These are phyloP conservation scores for Ophiognomonia clavigignenti-juglandacearum DNA, from an alignment of 2,329 filamentous ascomycete species.

Conservation along the genomic window DNA sequence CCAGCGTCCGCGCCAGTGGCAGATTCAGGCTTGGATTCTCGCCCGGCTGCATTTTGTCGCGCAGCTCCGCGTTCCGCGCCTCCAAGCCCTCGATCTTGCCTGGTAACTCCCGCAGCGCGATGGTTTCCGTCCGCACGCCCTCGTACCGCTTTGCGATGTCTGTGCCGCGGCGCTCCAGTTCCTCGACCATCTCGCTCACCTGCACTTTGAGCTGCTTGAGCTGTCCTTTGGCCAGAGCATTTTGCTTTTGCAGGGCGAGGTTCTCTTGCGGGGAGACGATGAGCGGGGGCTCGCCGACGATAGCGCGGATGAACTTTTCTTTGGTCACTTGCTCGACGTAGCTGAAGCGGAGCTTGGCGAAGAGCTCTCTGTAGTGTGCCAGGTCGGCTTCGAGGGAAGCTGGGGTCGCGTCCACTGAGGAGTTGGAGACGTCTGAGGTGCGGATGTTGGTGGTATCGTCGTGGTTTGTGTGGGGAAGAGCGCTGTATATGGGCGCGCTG, in stretches of 20 bases:
- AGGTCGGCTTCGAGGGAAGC: constrained; percentile 78
- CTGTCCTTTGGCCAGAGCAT: constrained; percentile 66
- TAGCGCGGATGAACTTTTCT: constrained; percentile 91
- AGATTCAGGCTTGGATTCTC: constrained; percentile 45
- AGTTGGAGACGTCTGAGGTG: constrained; percentile 67
- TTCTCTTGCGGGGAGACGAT: constrained; percentile 83
- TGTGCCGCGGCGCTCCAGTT: constrained; percentile 62
- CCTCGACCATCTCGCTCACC: constrained; percentile 66
- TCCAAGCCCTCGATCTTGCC: constrained; percentile 44
- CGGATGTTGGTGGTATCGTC: constrained; percentile 40
- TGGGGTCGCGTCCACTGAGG: constrained; percentile 64
- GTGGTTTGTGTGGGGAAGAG: constrained; percentile 32
- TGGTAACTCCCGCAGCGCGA: constrained; percentile 47
- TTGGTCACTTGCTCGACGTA: constrained; percentile 99
- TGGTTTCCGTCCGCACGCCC: constrained; percentile 42
- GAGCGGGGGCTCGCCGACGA: constrained; percentile 83
- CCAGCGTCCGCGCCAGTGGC: constrained; percentile 52
- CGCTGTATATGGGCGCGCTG: constrained; percentile 65
- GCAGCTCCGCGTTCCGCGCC: constrained; percentile 40
- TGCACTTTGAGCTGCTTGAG: constrained; percentile 78
- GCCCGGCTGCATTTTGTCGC: constrained; percentile 31
- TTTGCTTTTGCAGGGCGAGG: constrained; percentile 63
- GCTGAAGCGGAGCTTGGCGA: constrained; percentile 92
- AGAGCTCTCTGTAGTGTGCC: constrained; percentile 88
- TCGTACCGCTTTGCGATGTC: constrained; percentile 54